Base-by-base conservation (phyloP, 1,284 basidiomycete species). In the Abortiporus biennis region DNA sequence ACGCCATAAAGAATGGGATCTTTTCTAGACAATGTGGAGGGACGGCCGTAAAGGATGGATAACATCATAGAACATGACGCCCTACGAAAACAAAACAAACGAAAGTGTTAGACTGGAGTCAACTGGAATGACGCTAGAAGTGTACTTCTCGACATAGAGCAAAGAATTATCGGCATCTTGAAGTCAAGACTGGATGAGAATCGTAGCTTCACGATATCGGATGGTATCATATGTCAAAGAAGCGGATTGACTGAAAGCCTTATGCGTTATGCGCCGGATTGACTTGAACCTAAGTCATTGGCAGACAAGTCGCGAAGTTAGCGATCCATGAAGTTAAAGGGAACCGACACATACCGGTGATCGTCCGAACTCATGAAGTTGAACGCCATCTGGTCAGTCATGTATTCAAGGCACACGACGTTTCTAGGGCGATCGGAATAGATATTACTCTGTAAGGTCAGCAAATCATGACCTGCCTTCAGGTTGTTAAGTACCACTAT, bases 391-490 rank as follows among this genome's bases (percentile, higher is more conserved):
- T n/a, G n/a, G 48, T 46, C 11, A 27, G 19, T 25, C 38, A 45
- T 12, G n/a, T n/a, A n/a, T n/a, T n/a, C n/a, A n/a, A n/a, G n/a
- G n/a, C n/a, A n/a, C n/a, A n/a, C n/a, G n/a, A n/a, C n/a, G n/a
- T n/a, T n/a, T n/a, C n/a, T n/a, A n/a, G 59, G 59, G 2, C 59
- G 48, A 23, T 51, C 51, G 3, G 54, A 57, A 40, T 56, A 61
- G 36, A 54, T 51, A 6, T 45, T 37, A 0, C 49, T 48, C 20
- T 56, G 52, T 29, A 53, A 52, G 24, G 55, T 57, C 4, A 59
- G 47, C 3, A 62, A 37, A 16, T 59, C 58, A n/a, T 43, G 41
- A 17, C 50, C 49, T 11, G 45, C 50, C 33, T 55, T 49, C n/a
- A 46, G 45, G 3, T 53, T 47, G 39, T 58, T 61, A 23, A 62